These are phyloP conservation scores for Cyberlindnera americana DNA, from an alignment of 805 yeast species.

Conservation along the genomic window DNA sequence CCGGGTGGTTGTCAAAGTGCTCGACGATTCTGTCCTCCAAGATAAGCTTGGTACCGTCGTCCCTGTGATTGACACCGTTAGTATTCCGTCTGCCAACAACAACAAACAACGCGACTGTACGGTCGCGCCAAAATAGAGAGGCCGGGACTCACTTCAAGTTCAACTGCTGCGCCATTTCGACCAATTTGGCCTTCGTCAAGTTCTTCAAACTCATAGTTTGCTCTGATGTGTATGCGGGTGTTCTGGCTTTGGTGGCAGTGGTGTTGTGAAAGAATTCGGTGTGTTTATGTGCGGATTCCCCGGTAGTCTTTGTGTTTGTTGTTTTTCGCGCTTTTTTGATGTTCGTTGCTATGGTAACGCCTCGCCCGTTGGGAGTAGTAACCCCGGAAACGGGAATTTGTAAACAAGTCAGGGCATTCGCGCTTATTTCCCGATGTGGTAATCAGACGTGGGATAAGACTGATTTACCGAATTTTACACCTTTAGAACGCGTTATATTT, in stretches of 20 bases:
- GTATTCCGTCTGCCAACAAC: no score
- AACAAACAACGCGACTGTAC: no score
- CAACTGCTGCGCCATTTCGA: constrained; percentile 34
- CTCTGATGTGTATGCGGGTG: constrained; percentile 6
- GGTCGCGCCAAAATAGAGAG: not conserved
- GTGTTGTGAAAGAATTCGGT: not conserved
- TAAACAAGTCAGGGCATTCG: constrained; percentile 18
- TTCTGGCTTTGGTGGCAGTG: constrained; percentile 4
- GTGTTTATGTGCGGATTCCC: constrained; percentile 7
- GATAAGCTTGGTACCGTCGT: constrained; percentile 29
- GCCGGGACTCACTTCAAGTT: constrained; percentile 30
- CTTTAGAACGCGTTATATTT: no score
- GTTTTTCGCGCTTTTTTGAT: constrained; percentile 1
- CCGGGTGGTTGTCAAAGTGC: constrained; percentile 31
- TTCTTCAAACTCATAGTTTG: constrained; percentile 31
- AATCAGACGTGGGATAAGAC: no score
- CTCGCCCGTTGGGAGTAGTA: not conserved
- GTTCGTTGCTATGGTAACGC: constrained; percentile 4
- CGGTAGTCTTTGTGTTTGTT: constrained; percentile 8
- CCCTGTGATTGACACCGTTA: constrained; percentile 13
- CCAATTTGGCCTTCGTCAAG: constrained; percentile 36
- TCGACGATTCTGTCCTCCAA: constrained; percentile 29
- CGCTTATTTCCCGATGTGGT: constrained; percentile 1
- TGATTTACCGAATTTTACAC: no score
- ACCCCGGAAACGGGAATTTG: constrained; percentile 17